These are phyloP conservation scores for Fusarium bactridioides DNA, from an alignment of 2,329 filamentous ascomycete species.

Conservation along the genomic window DNA sequence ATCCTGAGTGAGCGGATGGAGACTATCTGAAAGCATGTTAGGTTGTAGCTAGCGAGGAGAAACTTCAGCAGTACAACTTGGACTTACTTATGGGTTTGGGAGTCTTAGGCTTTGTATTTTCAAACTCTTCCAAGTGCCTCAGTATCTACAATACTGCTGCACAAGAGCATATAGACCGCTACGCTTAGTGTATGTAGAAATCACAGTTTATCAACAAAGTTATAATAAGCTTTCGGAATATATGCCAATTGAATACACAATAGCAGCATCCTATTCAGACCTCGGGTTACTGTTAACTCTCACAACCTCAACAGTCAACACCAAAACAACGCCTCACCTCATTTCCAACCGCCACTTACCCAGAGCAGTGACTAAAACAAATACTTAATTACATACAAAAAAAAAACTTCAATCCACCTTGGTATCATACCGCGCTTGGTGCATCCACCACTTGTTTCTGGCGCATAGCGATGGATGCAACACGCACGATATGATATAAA, in stretches of 20 bases:
- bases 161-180: not conserved
- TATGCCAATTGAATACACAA: not conserved
- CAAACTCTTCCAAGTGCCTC: not conserved
- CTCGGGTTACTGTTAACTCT: not conserved
- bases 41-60: too few species aligned
- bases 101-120: not conserved
- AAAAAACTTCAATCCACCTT: not conserved
- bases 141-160: too few species aligned
- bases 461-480: not conserved
- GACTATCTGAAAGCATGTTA: not conserved
- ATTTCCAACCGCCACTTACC: rapidly evolving
- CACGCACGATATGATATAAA: too few species aligned
- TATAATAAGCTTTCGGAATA: rapidly evolving
- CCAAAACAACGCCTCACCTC: not conserved
- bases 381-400: rapidly evolving
- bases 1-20: not conserved
- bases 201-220: rapidly evolving
- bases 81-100: not conserved
- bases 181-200: too few species aligned
- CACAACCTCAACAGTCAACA: not conserved
- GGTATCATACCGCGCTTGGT: not conserved
- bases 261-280: rapidly evolving
- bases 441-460: too few species aligned
- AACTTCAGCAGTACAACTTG: rapidly evolving
- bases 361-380: too few species aligned